Evolutionary conservation across 352 stramenopile species (phyloP).

Genomic region (Globisporangium iwayamae): DNA sequence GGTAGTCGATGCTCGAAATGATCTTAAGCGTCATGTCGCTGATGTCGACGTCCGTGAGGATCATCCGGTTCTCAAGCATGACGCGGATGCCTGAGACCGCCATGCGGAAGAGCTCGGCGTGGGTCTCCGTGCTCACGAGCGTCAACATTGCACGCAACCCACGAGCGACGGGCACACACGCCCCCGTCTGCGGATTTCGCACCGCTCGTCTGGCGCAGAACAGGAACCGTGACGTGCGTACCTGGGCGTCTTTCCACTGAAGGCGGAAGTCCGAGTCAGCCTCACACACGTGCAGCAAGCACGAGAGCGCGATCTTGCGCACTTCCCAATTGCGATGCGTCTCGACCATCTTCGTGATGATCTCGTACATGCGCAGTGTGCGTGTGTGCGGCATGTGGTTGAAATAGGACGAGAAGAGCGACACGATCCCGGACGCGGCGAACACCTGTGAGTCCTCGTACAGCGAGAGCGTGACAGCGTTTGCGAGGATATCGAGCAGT

Average conservation of each 20-base stretch:
- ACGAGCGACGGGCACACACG: constrained; percentile 55
- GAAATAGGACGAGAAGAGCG: constrained; percentile 78
- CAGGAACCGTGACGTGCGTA: constrained; percentile 75
- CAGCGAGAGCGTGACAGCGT: constrained; percentile 53
- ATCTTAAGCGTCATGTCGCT: constrained; percentile 77
- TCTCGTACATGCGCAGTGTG: constrained; percentile 76
- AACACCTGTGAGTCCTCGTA: constrained; percentile 68
- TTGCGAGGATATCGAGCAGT: constrained; percentile 76
- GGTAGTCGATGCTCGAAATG: constrained; percentile 78
- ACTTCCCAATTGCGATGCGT: constrained; percentile 63
- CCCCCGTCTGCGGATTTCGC: constrained; percentile 36
- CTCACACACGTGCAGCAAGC: constrained; percentile 68
- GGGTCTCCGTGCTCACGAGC: constrained; percentile 68
- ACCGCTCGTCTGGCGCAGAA: constrained; percentile 41
- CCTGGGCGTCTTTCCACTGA: constrained; percentile 59
- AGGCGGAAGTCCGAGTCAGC: constrained; percentile 59
- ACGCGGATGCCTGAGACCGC: constrained; percentile 59
- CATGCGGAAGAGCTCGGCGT: constrained; percentile 69
- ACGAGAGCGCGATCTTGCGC: constrained; percentile 56
- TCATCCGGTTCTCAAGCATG: constrained; percentile 80
- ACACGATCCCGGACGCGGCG: constrained; percentile 54
- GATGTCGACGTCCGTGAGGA: constrained; percentile 83
- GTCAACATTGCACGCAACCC: constrained; percentile 66
- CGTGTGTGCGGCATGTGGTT: constrained; percentile 68
- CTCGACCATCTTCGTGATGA: constrained; percentile 63